Conservation (phyloP, 2,329 filamentous ascomycete species). For the Aspergillus calidoustus region DNA sequence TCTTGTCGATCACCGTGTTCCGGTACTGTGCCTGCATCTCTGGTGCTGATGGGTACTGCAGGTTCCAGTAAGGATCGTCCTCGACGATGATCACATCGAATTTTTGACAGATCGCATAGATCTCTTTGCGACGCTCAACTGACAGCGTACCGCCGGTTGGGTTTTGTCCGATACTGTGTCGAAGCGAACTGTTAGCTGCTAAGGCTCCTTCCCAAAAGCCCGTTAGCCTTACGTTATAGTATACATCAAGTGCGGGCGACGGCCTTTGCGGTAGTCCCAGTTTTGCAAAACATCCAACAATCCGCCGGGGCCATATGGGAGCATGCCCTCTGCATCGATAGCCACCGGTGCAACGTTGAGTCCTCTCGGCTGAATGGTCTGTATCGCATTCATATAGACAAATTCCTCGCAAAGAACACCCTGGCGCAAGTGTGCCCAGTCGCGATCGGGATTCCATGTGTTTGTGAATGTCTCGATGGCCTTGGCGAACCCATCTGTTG, state of each 20-base stretch:
- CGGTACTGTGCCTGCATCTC: slow-evolving; percentile 41
- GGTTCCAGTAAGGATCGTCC: slow-evolving; percentile 95
- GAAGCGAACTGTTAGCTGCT: slow-evolving; percentile 31
- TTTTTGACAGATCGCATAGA: slow-evolving; percentile 79
- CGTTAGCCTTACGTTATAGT: slow-evolving; percentile 74
- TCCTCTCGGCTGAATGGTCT: slow-evolving; percentile 68
- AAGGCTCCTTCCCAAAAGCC: neutral
- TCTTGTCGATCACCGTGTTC: slow-evolving; percentile 33
- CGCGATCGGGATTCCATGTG: slow-evolving; percentile 71
- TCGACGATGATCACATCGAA: slow-evolving; percentile 92
- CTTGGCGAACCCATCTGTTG: slow-evolving; percentile 85
- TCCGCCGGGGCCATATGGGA: slow-evolving; percentile 72
- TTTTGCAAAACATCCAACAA: slow-evolving; percentile 77
- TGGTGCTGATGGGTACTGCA: slow-evolving; percentile 80
- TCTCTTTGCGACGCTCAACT: slow-evolving; percentile 71
- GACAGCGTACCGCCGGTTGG: slow-evolving; percentile 79
- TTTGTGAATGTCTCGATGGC: slow-evolving; percentile 75
- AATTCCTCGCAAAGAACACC: slow-evolving; percentile 80
- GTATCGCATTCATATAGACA: slow-evolving; percentile 77
- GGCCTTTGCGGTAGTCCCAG: slow-evolving; percentile 77
- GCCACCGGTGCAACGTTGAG: slow-evolving; percentile 74
- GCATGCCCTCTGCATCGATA: slow-evolving; percentile 80
- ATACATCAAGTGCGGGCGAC: slow-evolving; percentile 82
- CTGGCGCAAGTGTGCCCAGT: slow-evolving; percentile 72
- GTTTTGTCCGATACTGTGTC: slow-evolving; percentile 78